Percentiles rank a stretch among this genome's conserved stretches.
phyloP scores from a whole-genome alignment of 495 filamentous ascomycete genomes.

The Stereocaulon alpinum region DNA sequence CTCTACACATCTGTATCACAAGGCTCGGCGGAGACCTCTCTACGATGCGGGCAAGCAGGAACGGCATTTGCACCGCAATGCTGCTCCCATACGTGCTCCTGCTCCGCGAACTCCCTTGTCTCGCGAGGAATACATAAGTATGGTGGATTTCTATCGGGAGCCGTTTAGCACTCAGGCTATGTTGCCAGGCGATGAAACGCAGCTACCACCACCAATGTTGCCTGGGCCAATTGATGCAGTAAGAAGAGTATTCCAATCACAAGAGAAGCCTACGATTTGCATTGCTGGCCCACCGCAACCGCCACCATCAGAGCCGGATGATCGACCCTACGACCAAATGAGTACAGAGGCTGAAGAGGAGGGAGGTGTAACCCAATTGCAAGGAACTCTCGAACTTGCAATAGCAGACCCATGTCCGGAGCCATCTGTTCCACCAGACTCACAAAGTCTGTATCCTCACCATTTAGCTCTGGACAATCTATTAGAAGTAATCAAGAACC shows the following conservation, averaged over 20 bases:
- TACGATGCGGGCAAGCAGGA: constrained; percentile 2
- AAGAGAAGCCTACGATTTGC: neutral
- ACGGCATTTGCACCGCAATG: constrained; percentile 5
- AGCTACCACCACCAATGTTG: neutral
- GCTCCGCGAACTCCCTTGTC: constrained; percentile 3
- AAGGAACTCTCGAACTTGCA: too few species aligned
- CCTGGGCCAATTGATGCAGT: neutral
- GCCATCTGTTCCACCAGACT: neutral
- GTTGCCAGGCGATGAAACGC: neutral
- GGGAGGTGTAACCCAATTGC: neutral
- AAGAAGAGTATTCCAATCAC: neutral
- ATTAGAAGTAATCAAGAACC: constrained; percentile 32
- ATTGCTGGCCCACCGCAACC: neutral
- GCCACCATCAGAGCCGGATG: neutral
- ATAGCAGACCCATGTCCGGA: neutral
- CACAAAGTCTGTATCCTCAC: neutral
- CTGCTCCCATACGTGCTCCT: neutral
- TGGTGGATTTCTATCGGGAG: constrained; percentile 22
- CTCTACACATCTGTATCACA: constrained; percentile 11
- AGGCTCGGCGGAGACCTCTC: constrained; percentile 10
- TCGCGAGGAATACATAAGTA: constrained; percentile 19
- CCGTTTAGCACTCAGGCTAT: constrained; percentile 8
- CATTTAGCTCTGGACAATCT: constrained; percentile 30
- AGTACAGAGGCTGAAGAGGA: neutral
- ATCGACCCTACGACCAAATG: neutral